Percentiles rank a stretch among this genome's conserved stretches.
Conservation (phyloP, 2,329 filamentous ascomycete genomes). For the Venturiaceae sp. region DNA sequence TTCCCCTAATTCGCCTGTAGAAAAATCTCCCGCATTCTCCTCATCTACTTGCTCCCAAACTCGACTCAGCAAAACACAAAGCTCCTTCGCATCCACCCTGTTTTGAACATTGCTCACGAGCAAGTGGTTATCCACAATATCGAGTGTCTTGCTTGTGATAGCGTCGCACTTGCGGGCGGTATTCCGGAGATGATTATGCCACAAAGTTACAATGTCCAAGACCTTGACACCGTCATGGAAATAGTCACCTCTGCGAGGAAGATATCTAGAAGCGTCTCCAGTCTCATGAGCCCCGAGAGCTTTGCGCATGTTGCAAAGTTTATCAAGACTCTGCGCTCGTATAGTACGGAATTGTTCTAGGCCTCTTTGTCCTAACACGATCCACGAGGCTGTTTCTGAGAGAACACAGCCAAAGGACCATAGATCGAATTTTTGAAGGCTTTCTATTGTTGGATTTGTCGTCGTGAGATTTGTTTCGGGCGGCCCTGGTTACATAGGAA, state of each 20-base stretch:
- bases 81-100: no score
- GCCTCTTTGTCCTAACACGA: slow-evolving; percentile 10
- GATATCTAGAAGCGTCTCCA: no score
- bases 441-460: no score
- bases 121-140: slow-evolving; percentile 4
- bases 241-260: no score
- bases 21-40: no score
- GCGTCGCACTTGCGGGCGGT: not conserved
- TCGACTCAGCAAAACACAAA: no score
- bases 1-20: no score
- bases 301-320: not conserved
- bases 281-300: not conserved
- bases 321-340: not conserved
- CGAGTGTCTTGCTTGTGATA: slow-evolving; percentile 2
- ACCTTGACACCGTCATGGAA: slow-evolving; percentile 4
- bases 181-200: not conserved
- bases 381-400: slow-evolving; percentile 16
- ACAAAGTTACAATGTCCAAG: not conserved
- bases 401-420: slow-evolving; percentile 22
- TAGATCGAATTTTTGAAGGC: no score
- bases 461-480: no score
- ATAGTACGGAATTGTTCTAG: slow-evolving; percentile 11
- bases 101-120: no score
- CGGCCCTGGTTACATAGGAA: no score
- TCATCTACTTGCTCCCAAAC: no score